phyloP scores from a whole-genome alignment of 2,329 filamentous ascomycete species.

The Boeremia exigua region DNA sequence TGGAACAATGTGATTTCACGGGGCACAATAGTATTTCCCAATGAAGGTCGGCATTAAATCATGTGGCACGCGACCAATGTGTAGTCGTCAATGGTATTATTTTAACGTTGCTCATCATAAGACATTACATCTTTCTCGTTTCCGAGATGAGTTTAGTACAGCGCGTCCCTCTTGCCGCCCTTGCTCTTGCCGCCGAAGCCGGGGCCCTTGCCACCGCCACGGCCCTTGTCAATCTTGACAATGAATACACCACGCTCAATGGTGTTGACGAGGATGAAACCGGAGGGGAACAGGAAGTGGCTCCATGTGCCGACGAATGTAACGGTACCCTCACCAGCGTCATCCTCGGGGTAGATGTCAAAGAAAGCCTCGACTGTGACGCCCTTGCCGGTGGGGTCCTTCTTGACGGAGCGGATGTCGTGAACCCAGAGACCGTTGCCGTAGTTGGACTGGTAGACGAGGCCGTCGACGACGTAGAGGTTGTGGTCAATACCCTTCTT shows the following conservation, averaged over 20 bases:
- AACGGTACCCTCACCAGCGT: conserved; percentile 43
- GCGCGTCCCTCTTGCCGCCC: conserved; percentile 6
- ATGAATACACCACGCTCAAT: conserved; percentile 48
- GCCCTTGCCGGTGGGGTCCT: conserved; percentile 46
- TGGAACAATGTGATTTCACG: too few species aligned
- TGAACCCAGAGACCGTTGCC: conserved; percentile 49
- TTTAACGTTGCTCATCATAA: too few species aligned
- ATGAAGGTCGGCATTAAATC: too few species aligned
- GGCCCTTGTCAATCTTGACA: conserved; percentile 40
- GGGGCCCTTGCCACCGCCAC: conserved; percentile 27
- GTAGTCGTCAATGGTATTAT: too few species aligned
- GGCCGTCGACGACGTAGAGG: conserved; percentile 51
- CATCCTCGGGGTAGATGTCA: conserved; percentile 52
- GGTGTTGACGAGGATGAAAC: conserved; percentile 46
- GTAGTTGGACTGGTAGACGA: conserved; percentile 52
- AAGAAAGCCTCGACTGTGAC: conserved; percentile 52
- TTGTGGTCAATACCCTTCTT: conserved; percentile 53
- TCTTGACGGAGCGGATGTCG: conserved; percentile 48
- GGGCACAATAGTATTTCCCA: too few species aligned
- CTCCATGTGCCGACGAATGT: conserved; percentile 53
- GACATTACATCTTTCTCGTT: too few species aligned
- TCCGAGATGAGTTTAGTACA: background rate
- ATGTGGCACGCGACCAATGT: too few species aligned
- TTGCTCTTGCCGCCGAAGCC: conserved; percentile 31
- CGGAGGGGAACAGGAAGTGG: conserved; percentile 46